Evolutionary conservation across 495 filamentous ascomycete species (phyloP).

Genomic region (Penicillium dipodomyicola): DNA sequence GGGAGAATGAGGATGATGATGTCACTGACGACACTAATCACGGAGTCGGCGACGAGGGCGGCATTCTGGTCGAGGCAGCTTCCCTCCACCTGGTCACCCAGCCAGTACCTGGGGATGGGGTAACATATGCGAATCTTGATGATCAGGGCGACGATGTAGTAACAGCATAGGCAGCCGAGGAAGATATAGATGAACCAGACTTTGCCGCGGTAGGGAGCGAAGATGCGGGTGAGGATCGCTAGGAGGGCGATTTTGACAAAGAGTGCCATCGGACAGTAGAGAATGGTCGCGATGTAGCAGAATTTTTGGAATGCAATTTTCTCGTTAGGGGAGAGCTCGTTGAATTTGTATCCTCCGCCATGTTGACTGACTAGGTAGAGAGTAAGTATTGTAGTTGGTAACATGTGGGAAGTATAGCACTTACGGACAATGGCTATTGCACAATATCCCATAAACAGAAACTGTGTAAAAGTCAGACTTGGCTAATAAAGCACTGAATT

Average conservation of each 20-base stretch:
- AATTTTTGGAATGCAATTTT: slow-evolving; percentile 37
- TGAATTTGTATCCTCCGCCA: slow-evolving; percentile 39
- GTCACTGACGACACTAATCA: slow-evolving; percentile 48
- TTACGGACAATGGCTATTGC: slow-evolving; percentile 35
- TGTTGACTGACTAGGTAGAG: slow-evolving; percentile 31
- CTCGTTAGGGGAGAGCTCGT: slow-evolving; percentile 21
- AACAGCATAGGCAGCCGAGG: slow-evolving; percentile 46
- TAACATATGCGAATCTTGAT: slow-evolving; percentile 29
- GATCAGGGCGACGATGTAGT: slow-evolving; percentile 27
- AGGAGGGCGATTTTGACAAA: slow-evolving; percentile 49
- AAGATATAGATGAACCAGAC: slow-evolving; percentile 45
- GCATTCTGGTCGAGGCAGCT: slow-evolving; percentile 44
- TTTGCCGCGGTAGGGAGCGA: slow-evolving; percentile 40
- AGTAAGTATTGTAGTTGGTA: not conserved
- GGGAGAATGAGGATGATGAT: slow-evolving; percentile 47
- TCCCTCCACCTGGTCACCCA: slow-evolving; percentile 13
- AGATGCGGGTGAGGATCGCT: slow-evolving; percentile 47
- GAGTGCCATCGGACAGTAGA: slow-evolving; percentile 51
- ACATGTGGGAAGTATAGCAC: slow-evolving; percentile 11
- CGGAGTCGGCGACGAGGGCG: slow-evolving; percentile 46
- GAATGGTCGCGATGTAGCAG: slow-evolving; percentile 42
- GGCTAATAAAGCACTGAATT: not conserved
- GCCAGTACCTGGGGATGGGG: slow-evolving; percentile 26
- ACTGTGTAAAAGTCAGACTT: slow-evolving; percentile 13
- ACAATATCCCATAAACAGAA: slow-evolving; percentile 42